Base-by-base conservation (phyloP, 306 rosid species). In the Betula pendula region DNA sequence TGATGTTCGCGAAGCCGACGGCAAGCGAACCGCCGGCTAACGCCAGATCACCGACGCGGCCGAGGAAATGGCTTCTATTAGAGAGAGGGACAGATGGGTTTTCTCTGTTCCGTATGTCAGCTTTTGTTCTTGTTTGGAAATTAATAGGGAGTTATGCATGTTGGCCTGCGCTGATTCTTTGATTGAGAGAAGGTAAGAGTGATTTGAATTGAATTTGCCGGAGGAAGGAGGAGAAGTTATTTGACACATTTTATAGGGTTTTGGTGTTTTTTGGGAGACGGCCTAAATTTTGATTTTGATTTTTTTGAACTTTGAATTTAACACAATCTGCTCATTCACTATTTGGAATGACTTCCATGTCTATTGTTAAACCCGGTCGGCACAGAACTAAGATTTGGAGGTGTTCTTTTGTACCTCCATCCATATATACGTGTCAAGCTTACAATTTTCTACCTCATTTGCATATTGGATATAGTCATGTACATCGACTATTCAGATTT, bases 1-100 rank as follows among this genome's bases (percentile, higher is more conserved):
- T n/a, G n/a, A n/a, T n/a, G n/a, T n/a, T n/a, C n/a, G n/a, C n/a
- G n/a, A n/a, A n/a, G n/a, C n/a, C n/a, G n/a, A n/a, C n/a, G n/a
- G n/a, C n/a, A n/a, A n/a, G n/a, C n/a, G n/a, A n/a, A n/a, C n/a
- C n/a, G n/a, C n/a, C n/a, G n/a, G n/a, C n/a, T n/a, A n/a, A n/a
- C n/a, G n/a, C n/a, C n/a, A n/a, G n/a, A n/a, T n/a, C n/a, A n/a
- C n/a, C n/a, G n/a, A n/a, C n/a, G n/a, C n/a, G n/a, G n/a, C n/a
- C n/a, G n/a, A n/a, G 68, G 92, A 83, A 6, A 73, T 31, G 22
- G 81, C 75, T 80, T 93, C 98, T 27, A 62, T 58, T 4, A 88
- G 1, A 24, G 84, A 67, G 3, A 62, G 24, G 6, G 89, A 51
- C n/a, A 85, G 12, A 77, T 82, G 86, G 73, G 81, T 15, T 68